Evolutionary conservation across 345 rosid species (phyloP).

Genomic region (Eucalyptus virginea): DNA sequence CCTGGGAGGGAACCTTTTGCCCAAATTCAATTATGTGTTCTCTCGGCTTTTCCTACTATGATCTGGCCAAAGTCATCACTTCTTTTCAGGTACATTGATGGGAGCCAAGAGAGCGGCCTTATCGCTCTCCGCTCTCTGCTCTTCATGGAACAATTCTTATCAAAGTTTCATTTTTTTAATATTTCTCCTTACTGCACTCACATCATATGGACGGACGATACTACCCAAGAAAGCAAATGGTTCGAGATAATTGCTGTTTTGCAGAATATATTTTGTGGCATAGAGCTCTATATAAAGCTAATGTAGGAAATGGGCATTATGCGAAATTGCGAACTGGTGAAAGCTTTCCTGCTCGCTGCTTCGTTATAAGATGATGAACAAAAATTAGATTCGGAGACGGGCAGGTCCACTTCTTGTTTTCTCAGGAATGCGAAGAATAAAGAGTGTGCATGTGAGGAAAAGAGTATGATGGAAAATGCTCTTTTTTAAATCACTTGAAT

Average conservation of each 20-base stretch:
- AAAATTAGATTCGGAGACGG: neutral
- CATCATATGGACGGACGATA: neutral
- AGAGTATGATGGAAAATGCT: neutral
- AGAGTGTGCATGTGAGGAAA: neutral
- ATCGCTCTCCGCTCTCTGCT: neutral
- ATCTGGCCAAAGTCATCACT: neutral
- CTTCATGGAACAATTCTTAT: neutral
- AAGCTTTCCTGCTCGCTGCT: neutral
- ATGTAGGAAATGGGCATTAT: neutral
- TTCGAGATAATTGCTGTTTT: neutral
- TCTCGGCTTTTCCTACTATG: conserved; percentile 2
- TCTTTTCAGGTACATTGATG: neutral
- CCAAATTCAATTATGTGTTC: conserved; percentile 17
- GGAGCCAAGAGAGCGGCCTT: neutral
- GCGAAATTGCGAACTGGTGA: neutral
- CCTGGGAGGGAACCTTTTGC: conserved; percentile 12
- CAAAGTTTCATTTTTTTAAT: neutral
- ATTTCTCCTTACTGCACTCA: neutral
- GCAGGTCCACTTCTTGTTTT: neutral
- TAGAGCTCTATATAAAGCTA: neutral
- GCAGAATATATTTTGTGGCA: neutral
- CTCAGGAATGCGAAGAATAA: neutral
- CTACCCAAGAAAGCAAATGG: neutral
- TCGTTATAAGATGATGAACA: neutral
- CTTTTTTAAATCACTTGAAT: neutral